Evolutionary conservation across 345 rosid genomes (phyloP), one percentile per base, ranked within the genome.

Genomic region (Gossypium mustelinum): DNA sequence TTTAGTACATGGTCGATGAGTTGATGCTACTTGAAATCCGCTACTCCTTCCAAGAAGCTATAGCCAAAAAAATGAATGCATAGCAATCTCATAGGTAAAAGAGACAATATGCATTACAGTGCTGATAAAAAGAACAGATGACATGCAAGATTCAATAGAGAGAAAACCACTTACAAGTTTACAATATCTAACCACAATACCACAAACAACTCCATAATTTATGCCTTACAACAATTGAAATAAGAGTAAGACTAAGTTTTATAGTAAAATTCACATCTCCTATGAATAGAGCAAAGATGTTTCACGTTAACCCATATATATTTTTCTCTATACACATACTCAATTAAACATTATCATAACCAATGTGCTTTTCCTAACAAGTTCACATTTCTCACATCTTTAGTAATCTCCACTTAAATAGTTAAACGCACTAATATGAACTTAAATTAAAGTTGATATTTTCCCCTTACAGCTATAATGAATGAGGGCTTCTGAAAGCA

Each of bases 31-130:
- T 79, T 93, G 97, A 85, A 96, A 96, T 58, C 98, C 99, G 82
- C 94, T 96, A 75, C 97, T 90, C 75, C 94, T 90, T 65, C 99
- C 99, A 85, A 96, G 92, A 77, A 96, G 97, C 99, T 96, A 85
- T 79, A 83, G 66, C 70, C 81, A 43, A 59, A 34, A 76, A 56
- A 54, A 47, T 11, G n/a, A 67, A 74, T 43, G 41, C 24, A 13
- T 41, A 11, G 14, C 18, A 14, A 50, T 61, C 44, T 59, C 69
- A 68, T 25, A 27, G 20, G 17, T 29, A 63, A 34, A 41, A 18
- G 34, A 72, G 24, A 68, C 44, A 24, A 27, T 18, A 24, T 61
- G 63, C 22, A 61, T 43, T 25, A 45, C 44, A 56, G 44, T 9
- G 27, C 10, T 17, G 12, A 17, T n/a, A 29, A 17, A 52, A 51